Percentiles rank a stretch among this genome's conserved stretches.
Evolutionary conservation across 805 yeast species (phyloP).

Genomic region (Candida tammaniensis): DNA sequence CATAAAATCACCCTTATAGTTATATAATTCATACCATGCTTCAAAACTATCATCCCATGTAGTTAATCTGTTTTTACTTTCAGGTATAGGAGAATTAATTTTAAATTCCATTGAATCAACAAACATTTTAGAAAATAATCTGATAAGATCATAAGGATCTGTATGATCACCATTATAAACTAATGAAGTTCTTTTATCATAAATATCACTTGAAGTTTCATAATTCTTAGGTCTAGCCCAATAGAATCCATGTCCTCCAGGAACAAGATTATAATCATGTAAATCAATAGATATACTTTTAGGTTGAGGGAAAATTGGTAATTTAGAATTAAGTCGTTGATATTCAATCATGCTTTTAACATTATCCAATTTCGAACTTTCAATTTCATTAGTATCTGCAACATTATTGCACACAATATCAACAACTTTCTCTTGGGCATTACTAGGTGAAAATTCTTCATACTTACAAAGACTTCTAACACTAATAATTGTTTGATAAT

Average conservation of each 20-base stretch:
- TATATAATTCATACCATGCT: conserved; percentile 38
- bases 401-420: conserved; percentile 27
- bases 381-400: conserved; percentile 4
- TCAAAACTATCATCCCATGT: conserved; percentile 31
- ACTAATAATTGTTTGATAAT: conserved; percentile 49
- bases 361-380: background rate
- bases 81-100: conserved; percentile 24
- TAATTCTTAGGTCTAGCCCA: conserved; percentile 16
- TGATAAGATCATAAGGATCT: conserved; percentile 6
- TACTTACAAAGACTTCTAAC: conserved; percentile 49
- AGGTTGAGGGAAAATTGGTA: conserved; percentile 22
- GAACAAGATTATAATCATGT: conserved; percentile 21
- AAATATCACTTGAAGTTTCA: conserved; percentile 3
- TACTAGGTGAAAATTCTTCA: conserved; percentile 30
- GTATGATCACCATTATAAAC: conserved; percentile 5
- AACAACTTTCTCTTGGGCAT: conserved; percentile 21
- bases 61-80: conserved; percentile 6
- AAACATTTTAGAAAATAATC: conserved; percentile 19
- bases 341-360: conserved; percentile 9
- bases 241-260: conserved; percentile 33
- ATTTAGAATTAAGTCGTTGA: conserved; percentile 18
- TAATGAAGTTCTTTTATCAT: conserved; percentile 11
- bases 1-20: conserved; percentile 29
- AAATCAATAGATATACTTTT: conserved; percentile 24
- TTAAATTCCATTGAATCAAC: conserved; percentile 20